A percentile compares a stretch with the other conserved stretches of the same genome.
Evolutionary conservation across 176 grass and related monocot species (phyloP).

Genomic region (Carex cristatella): DNA sequence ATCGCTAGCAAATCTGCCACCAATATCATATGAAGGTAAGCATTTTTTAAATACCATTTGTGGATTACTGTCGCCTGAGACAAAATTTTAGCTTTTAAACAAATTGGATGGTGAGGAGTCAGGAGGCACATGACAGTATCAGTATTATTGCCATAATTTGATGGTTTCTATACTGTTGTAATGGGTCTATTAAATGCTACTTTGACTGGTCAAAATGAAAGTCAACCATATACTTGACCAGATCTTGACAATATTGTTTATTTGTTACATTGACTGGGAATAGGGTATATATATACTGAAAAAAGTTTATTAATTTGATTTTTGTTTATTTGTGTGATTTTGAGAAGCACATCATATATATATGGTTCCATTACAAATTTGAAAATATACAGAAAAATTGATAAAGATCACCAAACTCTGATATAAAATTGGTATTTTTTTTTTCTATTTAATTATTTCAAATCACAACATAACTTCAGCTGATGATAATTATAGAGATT

Average conservation of each 20-base stretch:
- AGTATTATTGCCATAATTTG: background rate
- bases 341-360: background rate
- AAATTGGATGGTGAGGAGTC: background rate
- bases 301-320: background rate
- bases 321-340: background rate
- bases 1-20: no score
- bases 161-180: background rate
- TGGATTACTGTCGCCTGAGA: background rate
- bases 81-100: background rate
- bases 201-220: background rate
- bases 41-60: background rate
- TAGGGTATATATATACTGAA: background rate
- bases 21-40: no score
- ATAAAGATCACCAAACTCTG: background rate
- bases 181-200: background rate
- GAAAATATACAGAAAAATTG: background rate
- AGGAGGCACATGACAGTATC: background rate
- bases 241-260: background rate
- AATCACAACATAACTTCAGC: background rate
- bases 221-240: background rate
- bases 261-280: background rate
- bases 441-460: background rate
- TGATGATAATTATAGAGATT: background rate
- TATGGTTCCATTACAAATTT: background rate
- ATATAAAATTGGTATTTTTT: background rate